Evolutionary conservation across 345 rosid genomes (phyloP), one percentile per base, ranked within the genome.

Genomic region (Excoecaria cochinchinensis): DNA sequence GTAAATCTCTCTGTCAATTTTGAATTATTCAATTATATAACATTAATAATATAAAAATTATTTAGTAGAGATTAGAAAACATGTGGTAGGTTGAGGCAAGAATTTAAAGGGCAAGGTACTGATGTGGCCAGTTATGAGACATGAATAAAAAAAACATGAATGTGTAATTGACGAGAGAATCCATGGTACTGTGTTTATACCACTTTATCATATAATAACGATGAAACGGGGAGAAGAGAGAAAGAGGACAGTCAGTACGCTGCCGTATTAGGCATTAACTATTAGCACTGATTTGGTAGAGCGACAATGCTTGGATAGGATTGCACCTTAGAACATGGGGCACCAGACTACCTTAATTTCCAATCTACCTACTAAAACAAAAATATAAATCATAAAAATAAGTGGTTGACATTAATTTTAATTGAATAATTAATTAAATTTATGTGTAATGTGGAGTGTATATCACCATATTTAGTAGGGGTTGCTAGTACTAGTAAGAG

Each of bases 231-330:
- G 47, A 4, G 51, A 65, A 19, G 21, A 9, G 69, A 24, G 50
- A 42, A 17, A 17, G 12, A 39, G 25, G 69, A 65, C 69, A 65
- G 69, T 1, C 51, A 24, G 69, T 51, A 65, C 69, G 69, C 8
- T 17, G 51, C 69, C 69, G 69, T 42, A 64, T 64, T 42, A 65
- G 42, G 52, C 47, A 64, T 64, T 64, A 1, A 64, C 19, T n/a
- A 15, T 19, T 22, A 12, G 68, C 24, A 42, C 52, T 42, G 10
- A 65, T 65, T 65, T 40, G 36, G 51, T 42, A 65, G 51, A n/a
- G 19, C 42, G 31, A 65, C 69, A 65, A 64, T 31, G 31, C 1
- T 31, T 31, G 31, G 10, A 3, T 8, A 14, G 4, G 24, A 57
- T 63, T 8, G 14, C 15, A 6, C 44, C n/a, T 64, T 64, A 14